Evolutionary conservation across 257 asterid genomes (phyloP).

Genomic region (Plantago elongata): DNA sequence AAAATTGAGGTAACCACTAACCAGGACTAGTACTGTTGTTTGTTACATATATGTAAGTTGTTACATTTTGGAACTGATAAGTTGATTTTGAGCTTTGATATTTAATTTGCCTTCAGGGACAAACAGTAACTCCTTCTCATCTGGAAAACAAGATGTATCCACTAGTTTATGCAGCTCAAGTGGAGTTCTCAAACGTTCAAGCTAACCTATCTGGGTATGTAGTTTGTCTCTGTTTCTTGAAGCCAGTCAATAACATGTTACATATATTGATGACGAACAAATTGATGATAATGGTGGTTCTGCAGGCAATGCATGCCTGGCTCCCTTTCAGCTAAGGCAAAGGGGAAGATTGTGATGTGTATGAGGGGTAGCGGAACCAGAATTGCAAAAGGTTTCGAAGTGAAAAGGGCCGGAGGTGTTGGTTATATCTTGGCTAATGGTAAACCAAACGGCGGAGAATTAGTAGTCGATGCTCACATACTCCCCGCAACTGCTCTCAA

Average conservation of each 20-base stretch:
- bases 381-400: slow-evolving; percentile 75
- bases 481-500: slow-evolving; percentile 56
- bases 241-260: neutral
- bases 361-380: slow-evolving; percentile 74
- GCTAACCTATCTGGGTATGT: slow-evolving; percentile 44
- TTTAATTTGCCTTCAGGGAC: slow-evolving; percentile 27
- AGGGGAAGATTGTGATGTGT: slow-evolving; percentile 78
- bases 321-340: slow-evolving; percentile 58
- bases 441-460: slow-evolving; percentile 42
- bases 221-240: neutral
- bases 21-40: no score
- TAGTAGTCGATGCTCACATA: slow-evolving; percentile 41
- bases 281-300: neutral
- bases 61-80: no score
- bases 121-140: slow-evolving; percentile 60
- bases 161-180: slow-evolving; percentile 63
- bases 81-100: no score
- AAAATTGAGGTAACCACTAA: slow-evolving; percentile 32
- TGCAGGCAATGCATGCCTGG: slow-evolving; percentile 83
- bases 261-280: neutral
- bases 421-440: slow-evolving; percentile 67
- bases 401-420: slow-evolving; percentile 78
- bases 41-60: no score
- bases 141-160: slow-evolving; percentile 51
- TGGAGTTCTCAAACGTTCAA: slow-evolving; percentile 35